phyloP scores from a whole-genome alignment of 371 early-diverging fungal species.

The Neoconidiobolus thromboides region DNA sequence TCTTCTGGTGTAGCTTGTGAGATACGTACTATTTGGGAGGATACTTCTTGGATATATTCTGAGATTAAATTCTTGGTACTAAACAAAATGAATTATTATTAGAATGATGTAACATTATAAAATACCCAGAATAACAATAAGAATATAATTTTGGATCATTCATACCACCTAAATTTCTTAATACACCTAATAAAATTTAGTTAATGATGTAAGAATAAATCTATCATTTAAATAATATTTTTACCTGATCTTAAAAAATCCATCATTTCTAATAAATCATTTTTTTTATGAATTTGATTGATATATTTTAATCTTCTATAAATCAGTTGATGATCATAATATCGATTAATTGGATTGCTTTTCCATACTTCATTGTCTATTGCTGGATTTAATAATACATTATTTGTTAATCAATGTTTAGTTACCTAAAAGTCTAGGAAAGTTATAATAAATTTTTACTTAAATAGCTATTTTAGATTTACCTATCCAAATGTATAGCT shows the following conservation, averaged over 20 bases:
- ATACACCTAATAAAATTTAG: conserved; percentile 17
- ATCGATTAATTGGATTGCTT: conserved; percentile 20
- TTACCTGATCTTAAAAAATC: conserved; percentile 32
- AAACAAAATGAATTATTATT: neutral
- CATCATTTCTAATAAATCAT: conserved; percentile 35
- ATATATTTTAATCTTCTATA: conserved; percentile 27
- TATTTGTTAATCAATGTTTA: neutral
- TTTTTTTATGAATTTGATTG: conserved; percentile 20
- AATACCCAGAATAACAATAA: conserved; percentile 31
- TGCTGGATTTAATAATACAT: neutral
- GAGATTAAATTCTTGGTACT: conserved; percentile 50
- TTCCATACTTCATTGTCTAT: conserved; percentile 36
- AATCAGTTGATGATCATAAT: conserved; percentile 52
- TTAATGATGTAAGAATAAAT: neutral
- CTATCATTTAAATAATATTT: neutral
- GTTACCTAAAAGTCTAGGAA: conserved; percentile 6
- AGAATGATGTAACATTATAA: neutral
- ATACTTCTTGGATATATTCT: conserved; percentile 44
- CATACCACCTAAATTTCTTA: conserved; percentile 53
- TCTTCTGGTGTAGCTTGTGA: conserved; percentile 19
- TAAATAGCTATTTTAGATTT: neutral
- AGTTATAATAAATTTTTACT: neutral
- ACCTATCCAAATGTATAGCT: conserved; percentile 2
- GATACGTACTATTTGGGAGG: conserved; percentile 32
- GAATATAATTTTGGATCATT: conserved; percentile 36